Percentiles rank a stretch among this genome's conserved stretches.
Conservation (phyloP, 108 stramenopile genomes). For the Fistulifera pelliculosa region DNA sequence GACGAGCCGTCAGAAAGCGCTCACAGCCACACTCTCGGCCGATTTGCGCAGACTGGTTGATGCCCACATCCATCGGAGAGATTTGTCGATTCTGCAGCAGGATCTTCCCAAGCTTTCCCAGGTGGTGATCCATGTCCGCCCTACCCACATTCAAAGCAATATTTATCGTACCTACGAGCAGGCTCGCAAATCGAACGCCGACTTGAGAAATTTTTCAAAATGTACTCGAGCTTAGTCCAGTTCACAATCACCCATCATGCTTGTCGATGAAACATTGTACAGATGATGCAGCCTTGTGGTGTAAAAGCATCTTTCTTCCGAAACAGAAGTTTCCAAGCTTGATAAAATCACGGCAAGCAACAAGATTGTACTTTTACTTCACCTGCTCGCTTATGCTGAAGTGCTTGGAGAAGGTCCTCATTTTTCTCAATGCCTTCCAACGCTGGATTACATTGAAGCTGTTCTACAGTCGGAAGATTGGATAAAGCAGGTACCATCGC, state of each 20-base stretch:
- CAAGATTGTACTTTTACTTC: slow-evolving; percentile 56
- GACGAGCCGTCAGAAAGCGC: not conserved
- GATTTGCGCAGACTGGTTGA: slow-evolving; percentile 28
- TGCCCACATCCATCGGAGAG: slow-evolving; percentile 50
- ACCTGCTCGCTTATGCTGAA: slow-evolving; percentile 40
- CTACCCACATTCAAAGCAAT: slow-evolving; percentile 41
- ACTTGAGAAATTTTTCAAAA: slow-evolving; percentile 41
- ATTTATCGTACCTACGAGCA: slow-evolving; percentile 37
- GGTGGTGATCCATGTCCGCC: slow-evolving; percentile 51
- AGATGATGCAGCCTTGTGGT: slow-evolving; percentile 31
- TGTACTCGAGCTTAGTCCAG: slow-evolving; percentile 33
- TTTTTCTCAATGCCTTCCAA: slow-evolving; percentile 61
- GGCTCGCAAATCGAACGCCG: slow-evolving; percentile 15
- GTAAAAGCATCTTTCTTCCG: slow-evolving; percentile 11
- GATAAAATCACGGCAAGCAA: slow-evolving; percentile 37
- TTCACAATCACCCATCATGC: slow-evolving; percentile 59
- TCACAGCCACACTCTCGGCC: slow-evolving; percentile 7
- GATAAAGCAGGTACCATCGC: slow-evolving; percentile 22
- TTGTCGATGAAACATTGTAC: slow-evolving; percentile 12
- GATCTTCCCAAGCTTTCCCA: slow-evolving; percentile 56
- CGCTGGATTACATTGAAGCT: slow-evolving; percentile 53
- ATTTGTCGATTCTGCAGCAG: slow-evolving; percentile 28
- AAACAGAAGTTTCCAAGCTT: slow-evolving; percentile 12
- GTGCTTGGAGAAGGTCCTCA: slow-evolving; percentile 47
- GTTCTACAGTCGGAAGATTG: slow-evolving; percentile 39